These are phyloP conservation scores for Fomitopsis schrenkii DNA, from an alignment of 1,284 basidiomycete species.

Conservation along the genomic window DNA sequence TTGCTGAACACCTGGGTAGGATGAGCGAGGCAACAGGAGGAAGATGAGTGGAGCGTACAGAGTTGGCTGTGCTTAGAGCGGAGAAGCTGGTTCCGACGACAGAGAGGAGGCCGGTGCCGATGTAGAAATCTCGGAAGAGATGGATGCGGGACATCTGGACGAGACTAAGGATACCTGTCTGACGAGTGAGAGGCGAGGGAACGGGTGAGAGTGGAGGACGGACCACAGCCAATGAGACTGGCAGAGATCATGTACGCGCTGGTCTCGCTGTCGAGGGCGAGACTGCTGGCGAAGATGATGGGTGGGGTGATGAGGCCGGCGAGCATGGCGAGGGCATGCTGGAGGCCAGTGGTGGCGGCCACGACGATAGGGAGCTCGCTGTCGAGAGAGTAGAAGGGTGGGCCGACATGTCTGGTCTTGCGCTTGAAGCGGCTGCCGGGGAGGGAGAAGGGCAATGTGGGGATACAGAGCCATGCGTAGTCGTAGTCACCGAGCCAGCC, in stretches of 20 bases:
- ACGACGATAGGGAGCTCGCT: conserved; percentile 66
- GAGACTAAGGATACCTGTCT: conserved; percentile 63
- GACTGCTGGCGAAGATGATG: conserved; percentile 71
- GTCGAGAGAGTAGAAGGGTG: conserved; percentile 74
- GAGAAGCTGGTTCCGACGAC: conserved; percentile 88
- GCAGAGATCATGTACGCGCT: conserved; percentile 82
- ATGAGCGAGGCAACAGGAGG: not conserved
- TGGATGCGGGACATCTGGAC: conserved; percentile 71
- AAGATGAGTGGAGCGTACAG: conserved; percentile 37
- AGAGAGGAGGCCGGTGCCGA: conserved; percentile 77
- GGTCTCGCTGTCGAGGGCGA: conserved; percentile 50
- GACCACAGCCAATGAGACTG: conserved; percentile 74
- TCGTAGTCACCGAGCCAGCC: conserved; percentile 81
- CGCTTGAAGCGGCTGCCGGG: conserved; percentile 12
- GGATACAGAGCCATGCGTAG: conserved; percentile 69
- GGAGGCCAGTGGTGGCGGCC: conserved; percentile 66
- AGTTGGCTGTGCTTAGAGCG: conserved; percentile 71
- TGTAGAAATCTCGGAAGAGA: conserved; percentile 57
- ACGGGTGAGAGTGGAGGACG: conserved; percentile 18
- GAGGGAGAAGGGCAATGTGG: conserved; percentile 51
- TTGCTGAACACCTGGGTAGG: conserved; percentile 52
- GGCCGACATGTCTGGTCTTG: conserved; percentile 33
- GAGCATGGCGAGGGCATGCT: conserved; percentile 80
- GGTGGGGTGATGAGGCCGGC: conserved; percentile 64
- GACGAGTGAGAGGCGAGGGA: not conserved